Conservation (phyloP, 2,329 filamentous ascomycete species). For the Alternaria conjuncta region DNA sequence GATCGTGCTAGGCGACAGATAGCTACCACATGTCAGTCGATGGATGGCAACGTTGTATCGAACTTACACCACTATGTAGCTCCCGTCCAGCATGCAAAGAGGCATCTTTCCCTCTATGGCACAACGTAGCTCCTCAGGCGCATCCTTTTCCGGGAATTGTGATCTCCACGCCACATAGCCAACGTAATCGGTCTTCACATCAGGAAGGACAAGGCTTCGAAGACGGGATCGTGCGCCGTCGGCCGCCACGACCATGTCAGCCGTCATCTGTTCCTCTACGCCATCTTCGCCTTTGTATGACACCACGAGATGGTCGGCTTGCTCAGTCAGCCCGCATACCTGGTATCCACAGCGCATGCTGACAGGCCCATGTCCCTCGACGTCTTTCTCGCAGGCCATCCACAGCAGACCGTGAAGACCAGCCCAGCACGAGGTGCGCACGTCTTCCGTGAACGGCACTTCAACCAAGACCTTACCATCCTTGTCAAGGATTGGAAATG, state of each 20-base stretch:
- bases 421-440: constrained; percentile 25
- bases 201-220: constrained; percentile 17
- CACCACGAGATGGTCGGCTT: constrained; percentile 3
- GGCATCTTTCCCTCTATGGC: constrained; percentile 8
- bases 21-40: constrained; percentile 19
- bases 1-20: constrained; percentile 49
- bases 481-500: constrained; percentile 16
- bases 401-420: constrained; percentile 16
- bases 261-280: neutral
- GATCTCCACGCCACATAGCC: constrained; percentile 30
- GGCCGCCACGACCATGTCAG: constrained; percentile 24
- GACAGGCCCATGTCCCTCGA: constrained; percentile 1
- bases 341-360: constrained; percentile 6
- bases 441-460: constrained; percentile 2
- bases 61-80: constrained; percentile 16
- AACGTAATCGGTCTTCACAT: constrained; percentile 17
- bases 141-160: constrained; percentile 9
- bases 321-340: constrained; percentile 10
- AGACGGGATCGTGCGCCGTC: constrained; percentile 23
- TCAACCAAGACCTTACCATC: constrained; percentile 11
- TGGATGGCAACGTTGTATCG: neutral
- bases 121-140: constrained; percentile 11
- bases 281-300: constrained; percentile 2
- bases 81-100: constrained; percentile 7
- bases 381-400: constrained; percentile 8